Evolutionary conservation across 2,329 filamentous ascomycete species (phyloP).

Genomic region (Alternaria viburni): DNA sequence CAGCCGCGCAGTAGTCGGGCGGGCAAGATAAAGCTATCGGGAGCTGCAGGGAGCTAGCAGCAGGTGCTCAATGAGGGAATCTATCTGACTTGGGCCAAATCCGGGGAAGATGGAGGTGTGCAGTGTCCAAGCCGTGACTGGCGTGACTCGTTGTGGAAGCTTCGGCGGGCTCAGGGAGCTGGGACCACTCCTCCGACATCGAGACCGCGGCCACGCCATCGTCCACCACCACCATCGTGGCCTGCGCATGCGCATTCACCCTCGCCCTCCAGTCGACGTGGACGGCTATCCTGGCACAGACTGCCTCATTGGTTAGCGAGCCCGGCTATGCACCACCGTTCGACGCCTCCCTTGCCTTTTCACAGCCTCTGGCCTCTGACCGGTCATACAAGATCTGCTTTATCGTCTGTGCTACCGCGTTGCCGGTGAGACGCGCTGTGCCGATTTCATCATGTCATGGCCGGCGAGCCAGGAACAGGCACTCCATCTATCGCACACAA

Average conservation of each 20-base stretch:
- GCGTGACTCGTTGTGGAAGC: not conserved
- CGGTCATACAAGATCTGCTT: slow-evolving; percentile 30
- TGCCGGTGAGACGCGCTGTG: slow-evolving; percentile 29
- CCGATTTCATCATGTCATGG: slow-evolving; percentile 7
- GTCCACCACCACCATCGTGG: not conserved
- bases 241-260: not conserved
- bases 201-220: not conserved
- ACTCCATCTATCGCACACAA: not conserved
- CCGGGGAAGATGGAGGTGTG: slow-evolving; percentile 30
- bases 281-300: not conserved
- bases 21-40: slow-evolving; percentile 13
- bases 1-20: slow-evolving; percentile 4
- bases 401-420: slow-evolving; percentile 24
- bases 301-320: slow-evolving; percentile 19
- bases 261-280: not conserved
- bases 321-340: slow-evolving; percentile 22
- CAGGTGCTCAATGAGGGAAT: slow-evolving; percentile 19
- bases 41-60: slow-evolving; percentile 19
- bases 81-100: slow-evolving; percentile 18
- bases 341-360: slow-evolving; percentile 12
- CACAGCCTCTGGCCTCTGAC: slow-evolving; percentile 24
- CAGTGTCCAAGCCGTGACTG: not conserved
- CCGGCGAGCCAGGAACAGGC: slow-evolving; percentile 11
- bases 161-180: not conserved
- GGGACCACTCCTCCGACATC: not conserved